Evolutionary conservation across 331 rosid species (phyloP).

Genomic region (Prunus yedoensis): DNA sequence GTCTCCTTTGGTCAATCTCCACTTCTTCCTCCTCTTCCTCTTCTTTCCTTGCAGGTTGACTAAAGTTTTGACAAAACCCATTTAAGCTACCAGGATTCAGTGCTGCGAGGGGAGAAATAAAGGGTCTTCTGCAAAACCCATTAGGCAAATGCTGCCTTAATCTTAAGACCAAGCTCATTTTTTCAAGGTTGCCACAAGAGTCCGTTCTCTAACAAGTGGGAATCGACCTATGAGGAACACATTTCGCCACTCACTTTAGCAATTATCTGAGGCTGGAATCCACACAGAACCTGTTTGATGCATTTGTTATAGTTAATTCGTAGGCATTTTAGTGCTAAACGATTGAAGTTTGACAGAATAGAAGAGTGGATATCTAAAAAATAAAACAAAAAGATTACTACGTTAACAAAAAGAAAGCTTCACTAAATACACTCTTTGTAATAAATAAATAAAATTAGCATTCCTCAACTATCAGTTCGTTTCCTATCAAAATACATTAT

Average conservation of each 20-base stretch:
- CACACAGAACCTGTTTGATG: not conserved
- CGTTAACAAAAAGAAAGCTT: not conserved
- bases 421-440: not conserved
- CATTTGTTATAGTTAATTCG: not conserved
- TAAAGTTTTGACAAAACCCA: conserved; percentile 36
- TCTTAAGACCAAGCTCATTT: conserved; percentile 59
- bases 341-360: not conserved
- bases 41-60: conserved; percentile 64
- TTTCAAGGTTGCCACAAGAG: conserved; percentile 4
- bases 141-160: conserved; percentile 43
- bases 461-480: not conserved
- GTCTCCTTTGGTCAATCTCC: conserved; percentile 78
- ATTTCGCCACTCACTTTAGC: not conserved
- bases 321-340: not conserved
- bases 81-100: conserved; percentile 23
- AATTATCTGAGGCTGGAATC: not conserved
- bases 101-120: conserved; percentile 13
- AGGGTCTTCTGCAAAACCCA: conserved; percentile 33
- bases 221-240: conserved; percentile 1
- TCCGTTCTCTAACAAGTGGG: not conserved
- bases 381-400: not conserved
- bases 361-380: not conserved
- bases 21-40: conserved; percentile 66
- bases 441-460: not conserved
- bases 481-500: not conserved